Base-by-base conservation (phyloP, 345 rosid species). In the Hibiscus syriacus region DNA sequence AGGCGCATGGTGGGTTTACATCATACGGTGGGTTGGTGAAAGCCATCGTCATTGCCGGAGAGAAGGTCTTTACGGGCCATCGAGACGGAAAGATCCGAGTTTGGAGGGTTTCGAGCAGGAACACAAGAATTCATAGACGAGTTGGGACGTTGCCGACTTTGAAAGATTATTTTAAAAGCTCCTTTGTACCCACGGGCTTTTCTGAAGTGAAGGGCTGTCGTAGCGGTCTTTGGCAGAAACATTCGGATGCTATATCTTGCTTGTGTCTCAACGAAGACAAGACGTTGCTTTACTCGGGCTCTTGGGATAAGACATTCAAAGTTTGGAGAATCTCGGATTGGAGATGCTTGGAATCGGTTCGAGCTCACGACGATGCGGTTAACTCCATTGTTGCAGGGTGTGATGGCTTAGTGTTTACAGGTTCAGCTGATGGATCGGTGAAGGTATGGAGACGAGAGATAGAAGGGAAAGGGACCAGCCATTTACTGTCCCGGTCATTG, bases 251-350 rank as follows among this genome's bases (percentile, higher is more conserved):
- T 0, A 86, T 93, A 11, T 91, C 99, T 6, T 85, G 91, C 60
- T 83, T 93, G 1, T 75, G 91, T 30, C 60, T 90, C 39, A 90
- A 78, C 66, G 98, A 93, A 69, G 97, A 89, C 54, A 72, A 57
- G 30, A 29, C 54, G 14, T 58, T 89, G 0, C 73, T 93, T 39
- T 93, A 93, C 65, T 87, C 98, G 0, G 87, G 91, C 9, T 90
- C 96, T 0, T 89, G 98, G 98, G 97, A 93, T 64, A 90, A 85
- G 67, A 89, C 98, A 5, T 86, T 90, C 46, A 93, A 93, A 60
- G 90, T 89, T 0, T 93, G 96, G 98, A 75, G 92, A 66, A 74
- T 82, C n/a, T 73, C 86, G 1, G 86, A 90, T 71, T 83, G 69
- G 29, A 85, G 85, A 61, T 93, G 94, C 34, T 61, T 93, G 11